A percentile compares a stretch with the other conserved stretches of the same genome.
phyloP scores from a whole-genome alignment of 2,329 filamentous ascomycete genomes.

The Bipolaris gigantea region DNA sequence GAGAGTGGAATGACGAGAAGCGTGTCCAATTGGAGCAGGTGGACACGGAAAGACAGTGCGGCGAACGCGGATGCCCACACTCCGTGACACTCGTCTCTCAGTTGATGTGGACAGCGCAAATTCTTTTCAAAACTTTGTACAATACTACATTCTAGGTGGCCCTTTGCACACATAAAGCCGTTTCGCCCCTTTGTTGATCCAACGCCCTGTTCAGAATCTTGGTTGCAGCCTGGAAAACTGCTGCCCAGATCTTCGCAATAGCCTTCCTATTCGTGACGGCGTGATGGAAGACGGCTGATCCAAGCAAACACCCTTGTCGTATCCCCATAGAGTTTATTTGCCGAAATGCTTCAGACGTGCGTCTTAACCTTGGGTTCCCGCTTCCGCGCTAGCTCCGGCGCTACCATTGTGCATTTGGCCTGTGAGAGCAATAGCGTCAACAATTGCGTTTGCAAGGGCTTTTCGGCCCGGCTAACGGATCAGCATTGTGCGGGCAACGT shows the following conservation, averaged over 20 bases:
- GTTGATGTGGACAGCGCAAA: neutral
- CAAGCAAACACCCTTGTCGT: neutral
- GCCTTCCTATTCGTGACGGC: too few relatives aligned
- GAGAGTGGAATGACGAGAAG: neutral
- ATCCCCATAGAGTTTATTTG: neutral
- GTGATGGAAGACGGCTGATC: neutral
- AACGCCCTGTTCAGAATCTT: too few relatives aligned
- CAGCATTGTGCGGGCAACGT: neutral
- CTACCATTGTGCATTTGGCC: neutral
- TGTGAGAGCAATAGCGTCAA: neutral
- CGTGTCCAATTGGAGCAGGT: neutral
- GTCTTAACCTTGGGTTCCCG: neutral
- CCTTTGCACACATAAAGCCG: too few relatives aligned
- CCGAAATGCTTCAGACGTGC: neutral
- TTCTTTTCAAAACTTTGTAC: too few relatives aligned
- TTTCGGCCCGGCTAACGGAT: neutral
- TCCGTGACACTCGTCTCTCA: neutral
- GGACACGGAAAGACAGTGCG: neutral
- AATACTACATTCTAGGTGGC: too few relatives aligned
- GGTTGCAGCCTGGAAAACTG: too few relatives aligned
- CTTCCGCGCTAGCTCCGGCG: neutral
- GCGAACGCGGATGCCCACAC: neutral
- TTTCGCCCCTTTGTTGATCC: too few relatives aligned
- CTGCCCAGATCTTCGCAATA: too few relatives aligned
- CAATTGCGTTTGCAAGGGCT: neutral